Conservation (phyloP, 176 grass and related monocot genomes). For the Paspalum vaginatum region DNA sequence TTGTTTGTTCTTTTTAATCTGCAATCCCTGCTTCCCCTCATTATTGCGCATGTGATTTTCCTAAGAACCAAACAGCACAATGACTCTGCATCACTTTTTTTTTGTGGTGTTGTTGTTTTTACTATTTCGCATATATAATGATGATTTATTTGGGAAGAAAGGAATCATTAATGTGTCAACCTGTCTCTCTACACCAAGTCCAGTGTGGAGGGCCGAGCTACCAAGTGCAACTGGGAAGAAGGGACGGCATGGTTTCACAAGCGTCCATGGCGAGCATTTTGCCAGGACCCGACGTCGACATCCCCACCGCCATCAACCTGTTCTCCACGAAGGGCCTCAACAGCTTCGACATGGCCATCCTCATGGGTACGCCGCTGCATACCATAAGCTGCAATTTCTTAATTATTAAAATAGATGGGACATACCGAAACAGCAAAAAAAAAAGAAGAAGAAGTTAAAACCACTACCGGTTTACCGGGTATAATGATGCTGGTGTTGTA, state of each 20-base stretch:
- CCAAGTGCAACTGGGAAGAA: slow-evolving; percentile 67
- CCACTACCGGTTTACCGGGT: no score
- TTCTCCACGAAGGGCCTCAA: slow-evolving; percentile 65
- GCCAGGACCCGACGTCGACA: slow-evolving; percentile 43
- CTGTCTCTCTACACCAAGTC: background rate
- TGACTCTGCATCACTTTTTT: background rate
- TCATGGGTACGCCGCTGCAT: slow-evolving; percentile 57
- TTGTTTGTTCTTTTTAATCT: background rate
- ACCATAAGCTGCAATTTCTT: background rate
- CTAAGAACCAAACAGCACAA: background rate
- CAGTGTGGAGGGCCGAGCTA: slow-evolving; percentile 56
- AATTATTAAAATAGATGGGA: background rate
- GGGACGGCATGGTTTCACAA: slow-evolving; percentile 64
- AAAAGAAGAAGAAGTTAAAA: no score
- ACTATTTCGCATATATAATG: background rate
- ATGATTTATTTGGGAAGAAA: background rate
- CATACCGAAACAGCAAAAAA: no score
- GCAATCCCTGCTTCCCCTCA: background rate
- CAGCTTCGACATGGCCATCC: slow-evolving; percentile 66
- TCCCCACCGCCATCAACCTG: slow-evolving; percentile 44
- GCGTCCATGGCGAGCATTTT: slow-evolving; percentile 51
- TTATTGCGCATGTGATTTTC: background rate
- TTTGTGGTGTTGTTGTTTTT: background rate
- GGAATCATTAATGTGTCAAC: background rate
- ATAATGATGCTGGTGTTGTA: no score